A percentile compares a stretch with the other conserved stretches of the same genome.
Evolutionary conservation across 2,329 filamentous ascomycete species (phyloP).

Genomic region (Onygenales sp.): DNA sequence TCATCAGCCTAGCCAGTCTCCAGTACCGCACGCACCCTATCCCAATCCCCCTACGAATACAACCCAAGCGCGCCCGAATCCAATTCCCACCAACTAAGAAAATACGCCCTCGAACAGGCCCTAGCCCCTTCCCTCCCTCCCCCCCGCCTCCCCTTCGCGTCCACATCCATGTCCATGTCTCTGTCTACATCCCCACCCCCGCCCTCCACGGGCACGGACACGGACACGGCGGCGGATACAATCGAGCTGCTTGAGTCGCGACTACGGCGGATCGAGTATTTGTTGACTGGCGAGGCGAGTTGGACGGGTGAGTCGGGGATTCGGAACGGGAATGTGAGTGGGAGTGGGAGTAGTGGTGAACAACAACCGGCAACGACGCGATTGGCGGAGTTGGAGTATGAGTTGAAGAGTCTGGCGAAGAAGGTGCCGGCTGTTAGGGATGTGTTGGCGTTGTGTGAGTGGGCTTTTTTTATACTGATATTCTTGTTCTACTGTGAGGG

Average conservation of each 20-base stretch:
- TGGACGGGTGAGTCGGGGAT: conserved; percentile 28
- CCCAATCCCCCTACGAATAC: background rate
- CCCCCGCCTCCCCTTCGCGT: background rate
- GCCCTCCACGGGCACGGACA: conserved; percentile 15
- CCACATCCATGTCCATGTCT: background rate
- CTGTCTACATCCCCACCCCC: background rate
- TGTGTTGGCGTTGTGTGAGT: conserved; percentile 32
- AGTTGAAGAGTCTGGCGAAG: conserved; percentile 28
- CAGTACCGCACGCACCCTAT: no score
- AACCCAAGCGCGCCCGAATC: background rate
- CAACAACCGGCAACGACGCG: conserved; percentile 23
- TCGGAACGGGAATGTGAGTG: conserved; percentile 5
- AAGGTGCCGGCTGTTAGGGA: conserved; percentile 31
- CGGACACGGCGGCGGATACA: conserved; percentile 26
- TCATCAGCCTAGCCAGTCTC: no score
- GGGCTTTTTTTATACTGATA: background rate
- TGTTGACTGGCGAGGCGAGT: conserved; percentile 32
- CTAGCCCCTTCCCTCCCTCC: background rate
- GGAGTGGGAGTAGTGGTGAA: background rate
- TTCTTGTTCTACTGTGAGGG: no score
- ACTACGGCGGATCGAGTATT: conserved; percentile 35
- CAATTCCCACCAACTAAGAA: background rate
- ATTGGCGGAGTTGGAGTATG: conserved; percentile 28
- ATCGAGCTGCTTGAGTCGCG: conserved; percentile 36
- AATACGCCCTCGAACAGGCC: background rate